phyloP scores from a whole-genome alignment of 1,284 basidiomycete genomes.

The Leucoagaricus sp. region DNA sequence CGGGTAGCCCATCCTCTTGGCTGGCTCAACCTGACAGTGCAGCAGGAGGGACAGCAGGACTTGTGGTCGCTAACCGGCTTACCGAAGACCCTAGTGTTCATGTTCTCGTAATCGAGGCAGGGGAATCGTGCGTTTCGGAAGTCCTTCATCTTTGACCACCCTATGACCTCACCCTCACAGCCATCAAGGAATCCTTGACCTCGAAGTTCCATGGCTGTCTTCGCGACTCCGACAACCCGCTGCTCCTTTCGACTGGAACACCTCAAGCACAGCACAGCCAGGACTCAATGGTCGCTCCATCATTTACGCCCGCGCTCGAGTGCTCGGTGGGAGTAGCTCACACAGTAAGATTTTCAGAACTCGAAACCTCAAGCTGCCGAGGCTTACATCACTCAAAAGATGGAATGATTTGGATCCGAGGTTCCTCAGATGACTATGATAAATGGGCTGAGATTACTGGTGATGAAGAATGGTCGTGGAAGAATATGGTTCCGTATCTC shows the following conservation, averaged over 20 bases:
- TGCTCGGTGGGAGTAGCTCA: constrained; percentile 35
- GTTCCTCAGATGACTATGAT: constrained; percentile 39
- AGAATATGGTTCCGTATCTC: constrained; percentile 33
- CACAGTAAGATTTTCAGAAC: constrained; percentile 28
- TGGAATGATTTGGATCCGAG: constrained; percentile 21
- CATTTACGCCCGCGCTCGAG: constrained; percentile 29
- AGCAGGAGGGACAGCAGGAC: constrained; percentile 32
- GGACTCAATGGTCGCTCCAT: constrained; percentile 28
- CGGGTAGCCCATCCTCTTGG: background rate
- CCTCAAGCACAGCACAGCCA: constrained; percentile 28
- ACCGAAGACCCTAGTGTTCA: constrained; percentile 26
- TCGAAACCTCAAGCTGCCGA: background rate
- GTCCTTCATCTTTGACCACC: constrained; percentile 4
- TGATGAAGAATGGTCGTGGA: constrained; percentile 42
- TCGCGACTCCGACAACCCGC: constrained; percentile 9
- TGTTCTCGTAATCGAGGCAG: constrained; percentile 33
- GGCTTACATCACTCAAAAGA: background rate
- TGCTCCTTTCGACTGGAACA: constrained; percentile 34
- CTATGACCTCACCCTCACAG: constrained; percentile 22
- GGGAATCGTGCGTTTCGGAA: constrained; percentile 27
- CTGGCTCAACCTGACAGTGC: background rate
- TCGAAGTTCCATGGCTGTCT: constrained; percentile 11
- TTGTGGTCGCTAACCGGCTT: constrained; percentile 29
- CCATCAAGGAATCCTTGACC: constrained; percentile 12
- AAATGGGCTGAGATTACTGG: constrained; percentile 35